Base-by-base conservation (phyloP, 805 yeast species). In the Candida bentonensis region DNA sequence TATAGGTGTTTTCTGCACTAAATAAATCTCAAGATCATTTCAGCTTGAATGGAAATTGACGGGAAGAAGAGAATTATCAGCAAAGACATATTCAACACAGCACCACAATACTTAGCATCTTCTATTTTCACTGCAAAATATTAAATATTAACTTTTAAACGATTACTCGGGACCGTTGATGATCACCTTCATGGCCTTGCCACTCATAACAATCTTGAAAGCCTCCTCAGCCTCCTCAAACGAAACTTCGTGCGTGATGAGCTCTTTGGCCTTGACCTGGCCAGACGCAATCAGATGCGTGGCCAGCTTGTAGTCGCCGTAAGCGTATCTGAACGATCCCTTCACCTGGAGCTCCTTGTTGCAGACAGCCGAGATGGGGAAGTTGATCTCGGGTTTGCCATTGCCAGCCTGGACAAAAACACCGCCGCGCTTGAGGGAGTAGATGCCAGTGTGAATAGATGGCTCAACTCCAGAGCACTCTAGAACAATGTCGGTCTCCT, bases 401-500 rank as follows among this genome's bases (percentile, higher is more conserved):
- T 82, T 82, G 39, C 95, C 96, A 26, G 83, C 89, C 62, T 84
- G 95, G 26, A 83, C 86, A 54, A 70, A 78, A 42, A 78, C 67
- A 21, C 94, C 95, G 46, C 84, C 86, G 26, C 76, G 68, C 43
- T 65, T 72, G 47, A 83, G 66, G 30, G 75, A 69, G 43, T 71
- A 65, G 40, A 85, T 71, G 42, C 85, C 92, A 49, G 78, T 69
- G 50, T 75, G 70, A 50, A 85, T 79, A 52, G 92, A 84, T 26
- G 74, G 71, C 53, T 76, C 84, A 41, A 85, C 86, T 45, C 96
- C 96, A 15, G 94, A 76, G 48, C 89, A 83, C 60, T 86, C 96
- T 58, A 86, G 69, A n/a, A 82, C 82, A 34, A 79, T 74, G 42
- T 68, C 66, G 34, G 83, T 81, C 3, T 49, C 44, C 23, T 53